Conservation (phyloP, 2,329 filamentous ascomycete genomes). For the Aspergillus brunneoviolaceus region DNA sequence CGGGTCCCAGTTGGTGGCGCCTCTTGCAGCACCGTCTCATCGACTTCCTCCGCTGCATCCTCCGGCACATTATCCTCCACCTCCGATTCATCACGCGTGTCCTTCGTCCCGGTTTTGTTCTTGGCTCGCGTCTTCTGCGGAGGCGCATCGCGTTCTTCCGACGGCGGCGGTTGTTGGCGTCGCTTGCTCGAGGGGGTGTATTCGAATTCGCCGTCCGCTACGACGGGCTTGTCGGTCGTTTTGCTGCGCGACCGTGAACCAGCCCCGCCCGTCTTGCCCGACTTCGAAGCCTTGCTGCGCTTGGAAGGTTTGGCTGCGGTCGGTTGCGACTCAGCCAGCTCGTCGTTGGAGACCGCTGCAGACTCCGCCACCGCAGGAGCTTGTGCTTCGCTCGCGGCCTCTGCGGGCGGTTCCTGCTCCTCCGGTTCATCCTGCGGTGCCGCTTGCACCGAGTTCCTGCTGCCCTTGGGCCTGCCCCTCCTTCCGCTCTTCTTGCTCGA, state of each 20-base stretch:
- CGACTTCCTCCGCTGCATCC: slow-evolving; percentile 31
- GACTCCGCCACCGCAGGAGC: slow-evolving; percentile 26
- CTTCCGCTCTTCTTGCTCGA: slow-evolving; percentile 21
- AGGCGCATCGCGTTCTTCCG: slow-evolving; percentile 20
- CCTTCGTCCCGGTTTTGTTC: slow-evolving; percentile 6
- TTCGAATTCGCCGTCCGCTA: slow-evolving; percentile 42
- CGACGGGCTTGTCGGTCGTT: slow-evolving; percentile 29
- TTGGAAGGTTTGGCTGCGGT: slow-evolving; percentile 18
- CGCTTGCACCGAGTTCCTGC: slow-evolving; percentile 27
- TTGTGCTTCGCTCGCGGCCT: slow-evolving; percentile 31
- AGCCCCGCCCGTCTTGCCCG: slow-evolving; percentile 22
- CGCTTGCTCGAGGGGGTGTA: slow-evolving; percentile 38
- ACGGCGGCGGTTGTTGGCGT: slow-evolving; percentile 16
- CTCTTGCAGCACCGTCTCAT: slow-evolving; percentile 33
- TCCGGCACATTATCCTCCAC: slow-evolving; percentile 31
- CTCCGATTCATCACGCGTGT: slow-evolving; percentile 25
- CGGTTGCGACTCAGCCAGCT: slow-evolving; percentile 22
- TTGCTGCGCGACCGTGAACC: slow-evolving; percentile 22
- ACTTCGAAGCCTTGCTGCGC: slow-evolving; percentile 23
- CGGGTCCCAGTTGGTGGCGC: slow-evolving; percentile 22
- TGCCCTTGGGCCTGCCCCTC: slow-evolving; percentile 35
- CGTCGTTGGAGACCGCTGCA: slow-evolving; percentile 26
- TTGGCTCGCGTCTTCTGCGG: slow-evolving; percentile 24
- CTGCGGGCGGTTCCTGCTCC: slow-evolving; percentile 47
- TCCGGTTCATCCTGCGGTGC: slow-evolving; percentile 28